Evolutionary conservation across 108 stramenopile species (phyloP).

Genomic region (Skeletonema marinoi): DNA sequence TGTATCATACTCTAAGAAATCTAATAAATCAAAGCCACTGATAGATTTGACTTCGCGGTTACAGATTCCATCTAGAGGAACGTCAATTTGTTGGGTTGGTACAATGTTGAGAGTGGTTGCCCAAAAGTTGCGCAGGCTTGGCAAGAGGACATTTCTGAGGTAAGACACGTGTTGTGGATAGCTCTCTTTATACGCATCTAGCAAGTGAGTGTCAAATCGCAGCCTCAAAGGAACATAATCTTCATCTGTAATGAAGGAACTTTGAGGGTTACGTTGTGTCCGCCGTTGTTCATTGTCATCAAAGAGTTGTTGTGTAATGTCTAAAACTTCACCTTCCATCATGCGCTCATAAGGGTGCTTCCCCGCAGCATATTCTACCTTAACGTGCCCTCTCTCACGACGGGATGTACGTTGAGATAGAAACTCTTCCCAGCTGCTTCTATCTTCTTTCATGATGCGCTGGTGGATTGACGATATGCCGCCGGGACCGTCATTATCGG

Average conservation of each 20-base stretch:
- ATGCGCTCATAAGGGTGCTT: conserved; percentile 1
- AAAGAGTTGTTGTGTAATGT: not conserved
- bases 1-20: conserved; percentile 17
- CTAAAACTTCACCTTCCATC: not conserved
- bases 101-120: conserved; percentile 28
- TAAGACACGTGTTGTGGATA: conserved; percentile 38
- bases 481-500: not conserved
- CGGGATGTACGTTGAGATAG: not conserved
- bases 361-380: not conserved
- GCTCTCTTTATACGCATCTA: conserved; percentile 18
- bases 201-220: conserved; percentile 44
- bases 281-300: not conserved
- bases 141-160: conserved; percentile 36
- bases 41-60: conserved; percentile 18
- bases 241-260: not conserved
- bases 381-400: not conserved
- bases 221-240: conserved; percentile 24
- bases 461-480: not conserved
- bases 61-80: conserved; percentile 21
- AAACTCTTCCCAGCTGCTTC: not conserved
- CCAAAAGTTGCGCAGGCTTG: conserved; percentile 37
- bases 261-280: not conserved
- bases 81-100: conserved; percentile 27
- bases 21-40: conserved; percentile 23
- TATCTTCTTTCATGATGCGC: not conserved